phyloP scores from a whole-genome alignment of 2,329 filamentous ascomycete species.

The Juglanconis sp. region DNA sequence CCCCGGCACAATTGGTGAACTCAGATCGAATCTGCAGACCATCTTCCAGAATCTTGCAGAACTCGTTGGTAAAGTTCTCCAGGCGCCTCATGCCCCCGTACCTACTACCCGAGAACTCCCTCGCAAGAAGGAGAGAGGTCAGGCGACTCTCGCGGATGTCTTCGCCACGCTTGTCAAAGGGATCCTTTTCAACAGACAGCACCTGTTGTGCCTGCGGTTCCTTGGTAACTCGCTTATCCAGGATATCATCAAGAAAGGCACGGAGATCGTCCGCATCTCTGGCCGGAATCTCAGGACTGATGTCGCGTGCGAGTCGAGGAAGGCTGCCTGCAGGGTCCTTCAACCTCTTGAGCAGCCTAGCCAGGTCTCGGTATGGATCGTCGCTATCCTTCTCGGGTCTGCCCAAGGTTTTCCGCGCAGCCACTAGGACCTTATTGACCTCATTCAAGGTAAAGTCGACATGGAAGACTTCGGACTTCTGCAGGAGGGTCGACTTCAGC shows the following conservation, averaged over 20 bases:
- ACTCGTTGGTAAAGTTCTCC: conserved; percentile 44
- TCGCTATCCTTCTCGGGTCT: conserved; percentile 11
- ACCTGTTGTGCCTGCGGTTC: conserved; percentile 22
- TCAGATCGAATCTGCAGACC: conserved; percentile 47
- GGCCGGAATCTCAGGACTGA: conserved; percentile 12
- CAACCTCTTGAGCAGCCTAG: conserved; percentile 17
- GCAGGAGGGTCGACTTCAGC: conserved; percentile 4
- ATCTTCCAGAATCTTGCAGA: conserved; percentile 48
- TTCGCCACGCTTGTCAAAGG: conserved; percentile 26
- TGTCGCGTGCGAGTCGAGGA: neutral
- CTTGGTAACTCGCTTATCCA: conserved; percentile 18
- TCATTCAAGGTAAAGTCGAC: conserved; percentile 45
- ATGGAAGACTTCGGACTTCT: conserved; percentile 31
- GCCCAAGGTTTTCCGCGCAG: conserved; percentile 6
- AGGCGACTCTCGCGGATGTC: conserved; percentile 30
- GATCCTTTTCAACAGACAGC: conserved; percentile 31
- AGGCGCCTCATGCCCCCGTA: conserved; percentile 39
- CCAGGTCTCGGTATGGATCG: conserved; percentile 18
- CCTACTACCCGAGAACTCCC: conserved; percentile 46
- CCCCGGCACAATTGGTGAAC: conserved; percentile 61
- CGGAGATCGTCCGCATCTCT: conserved; percentile 32
- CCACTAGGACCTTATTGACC: conserved; percentile 19
- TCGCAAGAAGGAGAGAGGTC: conserved; percentile 42
- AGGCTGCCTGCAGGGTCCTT: neutral
- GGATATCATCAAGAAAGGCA: conserved; percentile 36